A percentile compares a stretch with the other conserved stretches of the same genome.
Evolutionary conservation across 306 rosid genomes (phyloP).

Genomic region (Trifolium pratense): DNA sequence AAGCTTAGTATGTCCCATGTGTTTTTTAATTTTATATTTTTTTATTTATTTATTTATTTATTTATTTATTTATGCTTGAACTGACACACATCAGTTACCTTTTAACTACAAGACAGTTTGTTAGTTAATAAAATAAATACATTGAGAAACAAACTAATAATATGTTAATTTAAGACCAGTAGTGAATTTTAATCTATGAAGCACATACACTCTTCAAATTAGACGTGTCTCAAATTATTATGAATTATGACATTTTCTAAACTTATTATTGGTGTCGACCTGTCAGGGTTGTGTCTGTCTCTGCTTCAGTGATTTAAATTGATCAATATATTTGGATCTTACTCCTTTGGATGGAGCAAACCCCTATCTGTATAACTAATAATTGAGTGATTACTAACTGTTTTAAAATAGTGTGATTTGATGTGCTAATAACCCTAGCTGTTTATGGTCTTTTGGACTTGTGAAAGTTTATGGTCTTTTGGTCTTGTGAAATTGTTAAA

Average conservation of each 20-base stretch:
- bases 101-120: background rate
- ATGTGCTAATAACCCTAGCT: background rate
- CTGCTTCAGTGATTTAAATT: background rate
- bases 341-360: background rate
- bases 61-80: background rate
- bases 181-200: background rate
- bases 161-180: background rate
- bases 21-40: background rate
- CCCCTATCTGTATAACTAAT: background rate
- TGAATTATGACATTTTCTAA: no score
- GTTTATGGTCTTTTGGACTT: no score
- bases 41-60: background rate
- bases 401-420: background rate
- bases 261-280: no score
- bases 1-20: constrained; percentile 37
- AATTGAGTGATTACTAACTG: background rate
- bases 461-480: no score
- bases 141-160: constrained; percentile 6
- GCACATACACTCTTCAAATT: no score
- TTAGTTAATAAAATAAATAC: background rate
- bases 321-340: background rate
- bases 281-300: no score
- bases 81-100: constrained; percentile 1
- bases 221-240: no score
- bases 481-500: background rate